These are phyloP conservation scores for Paramecium sonneborni DNA, from an alignment of 73 alveolate genomes.

Conservation along the genomic window DNA sequence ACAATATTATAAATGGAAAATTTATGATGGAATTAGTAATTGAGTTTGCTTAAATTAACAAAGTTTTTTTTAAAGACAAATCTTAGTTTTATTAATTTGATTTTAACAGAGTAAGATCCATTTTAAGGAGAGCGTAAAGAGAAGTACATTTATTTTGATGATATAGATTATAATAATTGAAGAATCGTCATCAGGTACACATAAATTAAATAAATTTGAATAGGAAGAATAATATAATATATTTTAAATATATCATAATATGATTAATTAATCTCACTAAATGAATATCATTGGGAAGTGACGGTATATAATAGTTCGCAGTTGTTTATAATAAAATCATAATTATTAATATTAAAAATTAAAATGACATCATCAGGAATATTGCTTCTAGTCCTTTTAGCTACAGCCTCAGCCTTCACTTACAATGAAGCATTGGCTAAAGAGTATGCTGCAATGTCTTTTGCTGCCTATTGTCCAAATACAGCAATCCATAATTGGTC, in stretches of 20 bases:
- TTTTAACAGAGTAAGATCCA: no score
- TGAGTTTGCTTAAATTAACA: no score
- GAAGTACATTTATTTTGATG: no score
- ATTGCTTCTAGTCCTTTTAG: background rate
- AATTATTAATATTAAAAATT: background rate
- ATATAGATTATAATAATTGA: no score
- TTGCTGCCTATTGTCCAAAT: constrained; percentile 26
- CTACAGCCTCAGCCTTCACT: background rate
- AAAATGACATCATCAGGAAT: background rate
- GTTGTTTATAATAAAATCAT: background rate
- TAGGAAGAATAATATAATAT: no score
- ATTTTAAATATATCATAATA: background rate
- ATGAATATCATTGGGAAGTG: background rate
- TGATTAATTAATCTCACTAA: background rate
- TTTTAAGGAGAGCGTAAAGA: no score
- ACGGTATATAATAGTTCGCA: background rate
- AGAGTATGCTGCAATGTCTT: background rate
- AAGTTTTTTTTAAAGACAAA: no score
- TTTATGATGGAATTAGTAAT: no score
- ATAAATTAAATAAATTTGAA: no score
- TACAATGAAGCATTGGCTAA: background rate
- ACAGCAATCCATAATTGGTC: background rate
- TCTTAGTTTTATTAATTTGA: no score
- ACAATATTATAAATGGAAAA: no score
- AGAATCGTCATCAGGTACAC: no score